Percentiles rank a stretch among this genome's conserved stretches.
These are phyloP conservation scores for Alternaria sp. DNA, from an alignment of 2,329 filamentous ascomycete genomes.

Conservation along the genomic window DNA sequence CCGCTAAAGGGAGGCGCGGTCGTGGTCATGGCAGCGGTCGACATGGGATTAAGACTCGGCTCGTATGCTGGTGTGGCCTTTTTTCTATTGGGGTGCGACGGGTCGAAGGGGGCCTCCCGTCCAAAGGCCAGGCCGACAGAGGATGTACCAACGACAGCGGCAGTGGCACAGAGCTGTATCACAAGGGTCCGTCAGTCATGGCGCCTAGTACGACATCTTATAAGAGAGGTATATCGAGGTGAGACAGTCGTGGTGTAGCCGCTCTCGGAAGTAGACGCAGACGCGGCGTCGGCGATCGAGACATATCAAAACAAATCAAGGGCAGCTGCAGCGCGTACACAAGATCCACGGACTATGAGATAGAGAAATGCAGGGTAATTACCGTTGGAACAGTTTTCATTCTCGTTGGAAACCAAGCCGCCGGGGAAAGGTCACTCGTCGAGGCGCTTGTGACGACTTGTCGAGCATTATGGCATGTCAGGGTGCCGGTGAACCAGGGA, in stretches of 20 bases:
- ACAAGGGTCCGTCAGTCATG: slow-evolving; percentile 47
- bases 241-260: slow-evolving; percentile 34
- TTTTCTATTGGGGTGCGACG: slow-evolving; percentile 45
- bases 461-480: slow-evolving; percentile 51
- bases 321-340: slow-evolving; percentile 17
- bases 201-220: slow-evolving; percentile 31
- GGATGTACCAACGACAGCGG: slow-evolving; percentile 66
- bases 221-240: slow-evolving; percentile 26
- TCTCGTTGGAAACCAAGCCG: slow-evolving; percentile 48
- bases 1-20: slow-evolving; percentile 31
- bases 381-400: slow-evolving; percentile 58
- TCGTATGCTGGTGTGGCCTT: slow-evolving; percentile 47
- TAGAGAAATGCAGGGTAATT: slow-evolving; percentile 34
- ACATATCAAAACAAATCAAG: slow-evolving; percentile 43
- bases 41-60: slow-evolving; percentile 35
- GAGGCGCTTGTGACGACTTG: slow-evolving; percentile 45
- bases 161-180: slow-evolving; percentile 67
- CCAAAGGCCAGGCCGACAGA: slow-evolving; percentile 65
- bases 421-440: slow-evolving; percentile 48
- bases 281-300: slow-evolving; percentile 25
- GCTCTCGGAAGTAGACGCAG: slow-evolving; percentile 30
- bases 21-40: slow-evolving; percentile 35
- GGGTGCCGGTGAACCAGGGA: slow-evolving; percentile 34
- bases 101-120: slow-evolving; percentile 54
- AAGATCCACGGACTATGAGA: slow-evolving; percentile 14